Percentiles rank a stretch among this genome's conserved stretches.
Conservation (phyloP, 768 basidiomycete genomes). For the Serendipita indica region DNA sequence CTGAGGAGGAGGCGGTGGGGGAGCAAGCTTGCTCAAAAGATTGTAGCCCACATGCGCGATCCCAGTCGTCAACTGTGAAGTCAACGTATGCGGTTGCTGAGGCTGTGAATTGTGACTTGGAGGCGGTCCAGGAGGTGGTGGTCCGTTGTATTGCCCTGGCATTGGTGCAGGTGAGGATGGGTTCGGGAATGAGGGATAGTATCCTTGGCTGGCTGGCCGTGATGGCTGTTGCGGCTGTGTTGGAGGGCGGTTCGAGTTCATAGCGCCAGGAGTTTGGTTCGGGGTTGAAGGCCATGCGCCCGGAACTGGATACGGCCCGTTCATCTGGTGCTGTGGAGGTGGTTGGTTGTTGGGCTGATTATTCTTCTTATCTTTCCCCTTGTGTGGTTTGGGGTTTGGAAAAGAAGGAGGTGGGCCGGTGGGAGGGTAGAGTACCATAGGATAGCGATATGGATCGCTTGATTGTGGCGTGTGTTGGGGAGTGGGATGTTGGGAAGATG, state of each 20-base stretch:
- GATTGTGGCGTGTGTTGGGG: not conserved
- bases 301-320: not conserved
- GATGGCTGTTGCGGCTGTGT: not conserved
- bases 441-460: not conserved
- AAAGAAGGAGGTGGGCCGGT: not conserved
- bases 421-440: not conserved
- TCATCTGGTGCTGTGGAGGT: not conserved
- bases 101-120: not conserved
- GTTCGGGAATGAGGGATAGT: not conserved
- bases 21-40: not conserved
- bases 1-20: not conserved
- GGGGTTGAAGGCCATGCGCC: not conserved
- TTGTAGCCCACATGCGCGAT: not conserved
- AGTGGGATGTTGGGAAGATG: not conserved
- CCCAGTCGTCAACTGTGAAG: not conserved
- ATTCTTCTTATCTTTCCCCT: not conserved
- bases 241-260: not conserved
- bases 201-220: not conserved
- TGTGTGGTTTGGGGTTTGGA: not conserved
- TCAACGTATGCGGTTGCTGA: not conserved
- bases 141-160: not conserved
- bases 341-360: not conserved
- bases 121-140: not conserved
- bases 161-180: not conserved
- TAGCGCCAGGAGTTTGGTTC: not conserved